Conservation (phyloP, 441 rosid species). For the Pelargonium cotyledonis region DNA sequence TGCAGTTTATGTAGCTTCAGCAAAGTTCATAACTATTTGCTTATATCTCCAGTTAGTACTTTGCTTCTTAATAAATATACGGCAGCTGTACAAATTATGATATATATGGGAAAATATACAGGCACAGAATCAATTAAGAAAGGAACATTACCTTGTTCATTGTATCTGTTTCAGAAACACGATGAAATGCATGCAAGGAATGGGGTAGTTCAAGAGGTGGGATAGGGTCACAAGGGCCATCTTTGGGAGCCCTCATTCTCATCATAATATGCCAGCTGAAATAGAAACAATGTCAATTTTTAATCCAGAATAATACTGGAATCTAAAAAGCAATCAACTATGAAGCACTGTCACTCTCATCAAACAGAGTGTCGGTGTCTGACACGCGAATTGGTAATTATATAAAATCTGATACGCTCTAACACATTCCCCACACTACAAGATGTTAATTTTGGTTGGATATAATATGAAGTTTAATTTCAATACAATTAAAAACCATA, state of each 20-base stretch:
- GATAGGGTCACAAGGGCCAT: conserved; percentile 38
- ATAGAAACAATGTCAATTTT: conserved; percentile 6
- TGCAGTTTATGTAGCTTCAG: neutral
- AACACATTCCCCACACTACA: no score
- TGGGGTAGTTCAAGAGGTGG: conserved; percentile 47
- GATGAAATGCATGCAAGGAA: conserved; percentile 45
- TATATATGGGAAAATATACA: neutral
- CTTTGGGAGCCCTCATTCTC: conserved; percentile 34
- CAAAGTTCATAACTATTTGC: neutral
- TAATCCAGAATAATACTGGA: neutral
- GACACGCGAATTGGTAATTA: no score
- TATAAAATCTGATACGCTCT: no score
- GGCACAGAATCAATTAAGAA: neutral
- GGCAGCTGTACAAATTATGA: neutral
- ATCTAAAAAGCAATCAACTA: neutral
- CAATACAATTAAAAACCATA: no score
- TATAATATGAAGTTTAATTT: no score
- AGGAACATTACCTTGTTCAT: conserved; percentile 28
- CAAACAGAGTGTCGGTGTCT: no score
- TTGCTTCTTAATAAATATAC: neutral
- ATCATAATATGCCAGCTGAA: conserved; percentile 43
- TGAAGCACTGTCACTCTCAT: no score
- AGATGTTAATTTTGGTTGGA: no score
- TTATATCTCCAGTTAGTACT: neutral
- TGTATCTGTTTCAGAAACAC: conserved; percentile 29